These are phyloP conservation scores for Tarenaya hassleriana DNA, from an alignment of 345 rosid genomes.

Conservation along the genomic window DNA sequence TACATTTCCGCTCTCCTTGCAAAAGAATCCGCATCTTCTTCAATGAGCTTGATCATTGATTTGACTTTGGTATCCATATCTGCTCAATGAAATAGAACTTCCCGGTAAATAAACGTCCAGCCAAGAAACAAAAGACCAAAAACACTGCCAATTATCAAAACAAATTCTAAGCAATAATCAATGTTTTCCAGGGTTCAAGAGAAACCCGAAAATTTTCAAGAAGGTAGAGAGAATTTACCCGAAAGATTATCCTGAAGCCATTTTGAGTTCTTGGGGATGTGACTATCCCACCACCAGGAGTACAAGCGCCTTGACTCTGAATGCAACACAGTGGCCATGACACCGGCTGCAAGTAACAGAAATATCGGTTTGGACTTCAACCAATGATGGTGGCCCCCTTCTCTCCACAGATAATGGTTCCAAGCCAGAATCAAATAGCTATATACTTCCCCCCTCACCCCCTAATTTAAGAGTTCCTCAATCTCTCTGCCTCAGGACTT, in stretches of 20 bases:
- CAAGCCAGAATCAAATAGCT: background rate
- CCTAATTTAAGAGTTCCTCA: background rate
- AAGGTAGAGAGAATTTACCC: slow-evolving; percentile 33
- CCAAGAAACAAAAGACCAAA: slow-evolving; percentile 7
- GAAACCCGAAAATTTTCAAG: no score
- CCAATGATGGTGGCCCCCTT: background rate
- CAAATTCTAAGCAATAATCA: no score
- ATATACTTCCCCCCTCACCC: no score
- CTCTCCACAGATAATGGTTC: slow-evolving; percentile 9
- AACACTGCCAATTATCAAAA: no score
- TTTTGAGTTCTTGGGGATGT: slow-evolving; percentile 90
- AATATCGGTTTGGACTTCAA: background rate
- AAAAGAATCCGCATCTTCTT: slow-evolving; percentile 99
- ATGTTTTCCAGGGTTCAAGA: no score
- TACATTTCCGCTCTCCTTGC: slow-evolving; percentile 99
- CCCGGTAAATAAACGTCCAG: slow-evolving; percentile 1
- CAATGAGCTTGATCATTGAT: slow-evolving; percentile 94
- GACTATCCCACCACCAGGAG: slow-evolving; percentile 99
- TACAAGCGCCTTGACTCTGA: slow-evolving; percentile 60
- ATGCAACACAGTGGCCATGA: slow-evolving; percentile 48
- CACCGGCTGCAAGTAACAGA: slow-evolving; percentile 30
- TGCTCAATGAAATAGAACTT: slow-evolving; percentile 23
- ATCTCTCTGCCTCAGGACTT: background rate
- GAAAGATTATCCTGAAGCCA: slow-evolving; percentile 99
- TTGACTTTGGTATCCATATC: slow-evolving; percentile 95